These are phyloP conservation scores for Pezicula carpinea DNA, from an alignment of 2,329 filamentous ascomycete genomes.

Conservation along the genomic window DNA sequence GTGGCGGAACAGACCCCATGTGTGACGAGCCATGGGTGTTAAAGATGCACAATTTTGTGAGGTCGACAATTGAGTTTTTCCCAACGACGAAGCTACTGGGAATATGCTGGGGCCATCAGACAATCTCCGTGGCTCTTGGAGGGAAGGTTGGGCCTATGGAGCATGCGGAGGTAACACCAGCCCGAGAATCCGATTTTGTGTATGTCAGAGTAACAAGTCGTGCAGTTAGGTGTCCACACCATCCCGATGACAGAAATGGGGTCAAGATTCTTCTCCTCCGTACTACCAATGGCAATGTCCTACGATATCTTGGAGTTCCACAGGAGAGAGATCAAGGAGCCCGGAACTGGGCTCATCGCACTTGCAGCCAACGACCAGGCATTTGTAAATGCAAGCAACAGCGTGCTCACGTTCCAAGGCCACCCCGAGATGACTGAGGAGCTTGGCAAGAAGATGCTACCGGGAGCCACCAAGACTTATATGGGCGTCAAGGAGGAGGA, in stretches of 20 bases:
- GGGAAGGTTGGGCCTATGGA: slow-evolving; percentile 34
- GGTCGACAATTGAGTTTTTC: slow-evolving; percentile 23
- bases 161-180: slow-evolving; percentile 31
- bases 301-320: slow-evolving; percentile 38
- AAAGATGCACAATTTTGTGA: slow-evolving; percentile 35
- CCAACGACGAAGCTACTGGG: slow-evolving; percentile 32
- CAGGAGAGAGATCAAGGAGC: slow-evolving; percentile 32
- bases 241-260: slow-evolving; percentile 34
- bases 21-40: slow-evolving; percentile 36
- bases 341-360: slow-evolving; percentile 30
- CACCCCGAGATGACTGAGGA: slow-evolving; percentile 39
- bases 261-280: slow-evolving; percentile 31
- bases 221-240: slow-evolving; percentile 31
- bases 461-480: slow-evolving; percentile 31
- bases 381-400: slow-evolving; percentile 34
- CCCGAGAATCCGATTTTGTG: not conserved
- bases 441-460: slow-evolving; percentile 34
- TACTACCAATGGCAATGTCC: slow-evolving; percentile 10
- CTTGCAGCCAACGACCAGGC: slow-evolving; percentile 35
- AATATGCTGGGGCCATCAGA: slow-evolving; percentile 43
- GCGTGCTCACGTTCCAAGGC: slow-evolving; percentile 39
- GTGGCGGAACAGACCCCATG: slow-evolving; percentile 38
- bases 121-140: slow-evolving; percentile 34
- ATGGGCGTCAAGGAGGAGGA: slow-evolving; percentile 31
- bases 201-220: not conserved